Evolutionary conservation across 108 stramenopile genomes (phyloP), one percentile per base, ranked within the genome.

Genomic region (Skeletonema menzelii): DNA sequence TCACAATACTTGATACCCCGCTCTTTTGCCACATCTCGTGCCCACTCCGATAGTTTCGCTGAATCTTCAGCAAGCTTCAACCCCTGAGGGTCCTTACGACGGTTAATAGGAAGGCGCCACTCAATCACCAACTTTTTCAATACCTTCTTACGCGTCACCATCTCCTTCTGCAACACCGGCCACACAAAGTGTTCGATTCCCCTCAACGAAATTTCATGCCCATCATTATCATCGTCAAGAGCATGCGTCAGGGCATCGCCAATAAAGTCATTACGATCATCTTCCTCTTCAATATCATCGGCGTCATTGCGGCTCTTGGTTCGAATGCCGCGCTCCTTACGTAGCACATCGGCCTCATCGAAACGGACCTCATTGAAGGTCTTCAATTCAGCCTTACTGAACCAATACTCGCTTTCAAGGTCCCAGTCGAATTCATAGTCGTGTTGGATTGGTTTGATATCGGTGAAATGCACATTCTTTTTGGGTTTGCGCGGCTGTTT

Each of bases 281-380:
- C 20, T 15, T 40, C 47, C 22, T 8, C 40, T 27, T 44, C 53
- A 17, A 73, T 27, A 14, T 20, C 42, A 22, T 75, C 73, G 27
- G 73, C 73, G 38, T 75, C 73, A 27, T 75, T 57, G 31, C 65
- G 56, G 34, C 56, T 58, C 1, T 40, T 37, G 14, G 73, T 66
- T 1, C 40, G 40, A 27, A 75, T 67, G 40, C 73, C 65, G 3
- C 73, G 65, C 38, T 75, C 73, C 32, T 66, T 65, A 7, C 73
- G 73, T 14, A 75, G 37, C 22, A 65, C 65, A 31, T 75, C 65
- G 65, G 73, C 73, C n/a, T 75, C 73, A 34, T 75, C 65, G 65
- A 66, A 75, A 1, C 73, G 65, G 12, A 34, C 27, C 34, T 75
- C 73, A 28, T 59, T 67, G 44, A 75, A 58, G 10, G 11, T n/a